phyloP scores from a whole-genome alignment of 352 stramenopile species.

The Lagenidium giganteum region DNA sequence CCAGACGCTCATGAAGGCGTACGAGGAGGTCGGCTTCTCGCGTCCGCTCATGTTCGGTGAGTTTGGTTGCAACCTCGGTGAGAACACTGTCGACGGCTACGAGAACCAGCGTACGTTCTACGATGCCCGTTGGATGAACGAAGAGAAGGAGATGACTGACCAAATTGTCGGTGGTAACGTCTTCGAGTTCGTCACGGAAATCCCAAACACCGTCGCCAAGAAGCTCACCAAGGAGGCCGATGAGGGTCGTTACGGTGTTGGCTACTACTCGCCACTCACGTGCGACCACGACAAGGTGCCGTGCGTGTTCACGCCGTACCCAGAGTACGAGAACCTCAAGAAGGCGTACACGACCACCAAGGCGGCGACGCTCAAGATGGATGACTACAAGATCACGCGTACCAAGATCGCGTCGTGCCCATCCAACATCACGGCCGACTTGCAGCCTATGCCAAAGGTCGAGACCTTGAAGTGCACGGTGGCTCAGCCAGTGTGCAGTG shows the following conservation, averaged over 20 bases:
- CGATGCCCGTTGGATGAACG: slow-evolving; percentile 45
- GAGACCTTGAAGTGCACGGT: slow-evolving; percentile 19
- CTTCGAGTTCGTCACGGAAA: slow-evolving; percentile 35
- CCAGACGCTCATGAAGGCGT: slow-evolving; percentile 39
- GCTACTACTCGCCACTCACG: slow-evolving; percentile 36
- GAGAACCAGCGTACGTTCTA: slow-evolving; percentile 44
- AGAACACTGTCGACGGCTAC: slow-evolving; percentile 46
- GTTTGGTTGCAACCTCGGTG: slow-evolving; percentile 44
- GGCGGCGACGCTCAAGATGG: slow-evolving; percentile 28
- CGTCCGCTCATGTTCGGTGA: slow-evolving; percentile 53
- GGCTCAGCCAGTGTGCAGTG: slow-evolving; percentile 22
- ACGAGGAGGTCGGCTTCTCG: slow-evolving; percentile 28
- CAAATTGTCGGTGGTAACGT: slow-evolving; percentile 35
- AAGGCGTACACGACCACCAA: slow-evolving; percentile 44
- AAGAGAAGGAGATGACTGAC: slow-evolving; percentile 29
- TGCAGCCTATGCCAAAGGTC: slow-evolving; percentile 21
- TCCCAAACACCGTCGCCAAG: slow-evolving; percentile 23
- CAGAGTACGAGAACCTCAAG: slow-evolving; percentile 45
- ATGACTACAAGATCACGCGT: slow-evolving; percentile 22
- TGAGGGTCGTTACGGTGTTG: slow-evolving; percentile 34
- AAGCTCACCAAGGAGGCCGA: slow-evolving; percentile 28
- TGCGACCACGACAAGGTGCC: slow-evolving; percentile 37
- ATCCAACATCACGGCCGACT: slow-evolving; percentile 18
- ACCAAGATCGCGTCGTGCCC: slow-evolving; percentile 23
- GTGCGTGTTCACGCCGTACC: slow-evolving; percentile 40